These are phyloP conservation scores for Monilinia vaccinii-corymbosi DNA, from an alignment of 2,329 filamentous ascomycete genomes.

Conservation along the genomic window DNA sequence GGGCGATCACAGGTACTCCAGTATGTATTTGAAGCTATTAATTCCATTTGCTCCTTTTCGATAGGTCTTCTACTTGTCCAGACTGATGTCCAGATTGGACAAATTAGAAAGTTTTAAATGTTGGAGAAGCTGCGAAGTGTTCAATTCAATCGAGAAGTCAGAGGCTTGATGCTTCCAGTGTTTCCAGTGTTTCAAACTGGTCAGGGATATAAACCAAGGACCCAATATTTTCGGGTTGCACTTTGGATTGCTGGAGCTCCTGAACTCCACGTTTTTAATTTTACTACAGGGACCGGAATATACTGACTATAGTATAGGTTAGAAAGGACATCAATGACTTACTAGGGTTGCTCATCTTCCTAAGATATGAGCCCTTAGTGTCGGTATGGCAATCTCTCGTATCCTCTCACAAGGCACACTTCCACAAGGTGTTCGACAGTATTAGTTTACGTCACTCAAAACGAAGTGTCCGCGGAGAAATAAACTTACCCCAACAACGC, in stretches of 20 bases:
- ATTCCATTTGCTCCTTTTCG: not conserved
- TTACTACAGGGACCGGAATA: not conserved
- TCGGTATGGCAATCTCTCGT: conserved; percentile 63
- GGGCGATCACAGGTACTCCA: conserved; percentile 89
- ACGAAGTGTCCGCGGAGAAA: conserved; percentile 65
- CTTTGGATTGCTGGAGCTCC: not conserved
- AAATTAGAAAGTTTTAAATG: not conserved
- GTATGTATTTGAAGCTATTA: conserved; percentile 37
- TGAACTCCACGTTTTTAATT: not conserved
- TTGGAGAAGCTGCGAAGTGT: not conserved
- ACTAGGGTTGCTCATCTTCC: conserved; percentile 70
- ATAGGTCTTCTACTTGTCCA: not conserved
- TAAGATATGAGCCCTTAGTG: conserved; percentile 69
- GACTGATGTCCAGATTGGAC: not conserved
- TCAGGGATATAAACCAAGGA: too few species aligned
- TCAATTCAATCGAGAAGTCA: not conserved
- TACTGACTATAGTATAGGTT: not conserved
- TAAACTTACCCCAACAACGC: conserved; percentile 72
- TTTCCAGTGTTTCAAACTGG: too few species aligned
- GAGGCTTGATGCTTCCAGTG: not conserved
- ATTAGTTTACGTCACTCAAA: conserved; percentile 84
- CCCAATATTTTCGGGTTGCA: not conserved
- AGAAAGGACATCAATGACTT: conserved; percentile 69
- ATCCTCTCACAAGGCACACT: conserved; percentile 43
- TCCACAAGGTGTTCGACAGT: conserved; percentile 58